Conservation (phyloP, 2,329 filamentous ascomycete genomes). For the Trichoderma semiorbis region DNA sequence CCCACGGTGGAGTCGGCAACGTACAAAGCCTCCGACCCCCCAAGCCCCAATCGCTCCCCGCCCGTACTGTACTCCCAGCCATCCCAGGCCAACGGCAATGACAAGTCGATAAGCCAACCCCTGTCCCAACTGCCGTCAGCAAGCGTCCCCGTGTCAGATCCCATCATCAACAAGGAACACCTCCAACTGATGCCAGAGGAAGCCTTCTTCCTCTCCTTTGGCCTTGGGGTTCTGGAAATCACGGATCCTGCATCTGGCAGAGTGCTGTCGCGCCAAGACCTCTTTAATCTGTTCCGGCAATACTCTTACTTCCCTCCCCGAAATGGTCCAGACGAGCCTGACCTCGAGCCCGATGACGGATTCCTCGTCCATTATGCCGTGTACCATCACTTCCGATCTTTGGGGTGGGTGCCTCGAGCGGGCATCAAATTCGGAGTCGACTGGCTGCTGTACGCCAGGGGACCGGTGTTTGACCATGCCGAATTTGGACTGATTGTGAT, state of each 20-base stretch:
- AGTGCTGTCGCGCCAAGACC: slow-evolving; percentile 50
- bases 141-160: neutral
- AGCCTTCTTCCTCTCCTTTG: slow-evolving; percentile 84
- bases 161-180: slow-evolving; percentile 65
- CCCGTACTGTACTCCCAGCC: slow-evolving; percentile 23
- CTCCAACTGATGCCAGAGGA: slow-evolving; percentile 90
- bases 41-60: slow-evolving; percentile 40
- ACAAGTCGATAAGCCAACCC: slow-evolving; percentile 18
- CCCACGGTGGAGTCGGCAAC: slow-evolving; percentile 63
- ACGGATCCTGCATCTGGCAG: slow-evolving; percentile 45
- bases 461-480: slow-evolving; percentile 90
- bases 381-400: slow-evolving; percentile 92
- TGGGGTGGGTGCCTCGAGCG: slow-evolving; percentile 90
- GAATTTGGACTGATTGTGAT: slow-evolving; percentile 86
- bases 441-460: slow-evolving; percentile 89
- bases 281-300: slow-evolving; percentile 65
- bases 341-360: slow-evolving; percentile 68
- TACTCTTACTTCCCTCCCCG: slow-evolving; percentile 66
- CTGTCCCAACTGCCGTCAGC: neutral
- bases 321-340: slow-evolving; percentile 30
- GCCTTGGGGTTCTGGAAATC: slow-evolving; percentile 69
- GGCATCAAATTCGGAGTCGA: slow-evolving; percentile 95
- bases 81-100: slow-evolving; percentile 21
- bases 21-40: slow-evolving; percentile 51
- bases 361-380: slow-evolving; percentile 86